phyloP scores from a whole-genome alignment of 768 basidiomycete genomes.

The Mycena latifolia region DNA sequence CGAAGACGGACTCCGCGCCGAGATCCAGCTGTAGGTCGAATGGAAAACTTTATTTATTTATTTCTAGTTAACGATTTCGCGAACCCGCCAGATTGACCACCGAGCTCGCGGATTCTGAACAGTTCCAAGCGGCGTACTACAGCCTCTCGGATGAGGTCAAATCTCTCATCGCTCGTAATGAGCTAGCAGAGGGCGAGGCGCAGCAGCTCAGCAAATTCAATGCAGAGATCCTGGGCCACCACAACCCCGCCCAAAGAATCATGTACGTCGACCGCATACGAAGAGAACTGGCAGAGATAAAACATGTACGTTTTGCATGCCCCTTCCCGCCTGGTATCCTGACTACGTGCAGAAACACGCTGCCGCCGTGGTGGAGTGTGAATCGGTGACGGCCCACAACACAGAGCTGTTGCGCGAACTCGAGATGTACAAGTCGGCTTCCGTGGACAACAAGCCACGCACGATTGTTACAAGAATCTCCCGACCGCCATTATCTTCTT shows the following conservation, averaged over 20 bases:
- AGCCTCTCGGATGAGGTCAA: constrained; percentile 73
- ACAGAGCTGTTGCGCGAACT: constrained; percentile 66
- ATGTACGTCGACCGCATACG: constrained; percentile 89
- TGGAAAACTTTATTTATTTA: background rate
- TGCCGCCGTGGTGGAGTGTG: constrained; percentile 60
- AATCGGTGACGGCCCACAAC: constrained; percentile 56
- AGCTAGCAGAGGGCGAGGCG: constrained; percentile 85
- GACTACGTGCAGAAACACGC: constrained; percentile 59
- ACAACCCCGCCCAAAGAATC: constrained; percentile 88
- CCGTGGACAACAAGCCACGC: constrained; percentile 65
- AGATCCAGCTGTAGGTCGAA: constrained; percentile 68
- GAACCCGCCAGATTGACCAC: constrained; percentile 50
- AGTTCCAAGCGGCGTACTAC: constrained; percentile 80
- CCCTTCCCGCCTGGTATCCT: background rate
- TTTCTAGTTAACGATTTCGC: too few species aligned
- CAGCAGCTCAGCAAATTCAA: constrained; percentile 83
- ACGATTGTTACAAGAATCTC: constrained; percentile 65
- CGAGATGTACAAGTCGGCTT: constrained; percentile 71
- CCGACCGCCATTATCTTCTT: constrained; percentile 59
- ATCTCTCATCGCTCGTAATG: constrained; percentile 74
- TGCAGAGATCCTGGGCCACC: constrained; percentile 86
- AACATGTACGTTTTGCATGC: constrained; percentile 67
- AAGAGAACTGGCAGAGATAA: constrained; percentile 81
- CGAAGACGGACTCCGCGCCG: constrained; percentile 76
- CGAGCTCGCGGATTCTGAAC: constrained; percentile 71